Conservation (phyloP, 2,329 filamentous ascomycete species). For the Hypoxylon sp. region DNA sequence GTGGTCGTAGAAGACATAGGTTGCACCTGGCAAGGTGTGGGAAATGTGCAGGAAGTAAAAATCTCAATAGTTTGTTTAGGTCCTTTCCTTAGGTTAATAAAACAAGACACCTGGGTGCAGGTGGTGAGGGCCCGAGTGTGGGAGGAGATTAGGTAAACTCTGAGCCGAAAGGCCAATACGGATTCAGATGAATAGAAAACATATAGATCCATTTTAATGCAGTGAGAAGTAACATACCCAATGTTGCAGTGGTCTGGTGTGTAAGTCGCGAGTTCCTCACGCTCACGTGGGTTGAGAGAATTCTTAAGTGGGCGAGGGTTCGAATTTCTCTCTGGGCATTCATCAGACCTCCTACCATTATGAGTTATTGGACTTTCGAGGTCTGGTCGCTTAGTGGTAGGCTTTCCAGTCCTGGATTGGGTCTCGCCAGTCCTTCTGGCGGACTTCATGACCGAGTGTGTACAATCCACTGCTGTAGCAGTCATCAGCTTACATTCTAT, state of each 20-base stretch:
- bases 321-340: neutral
- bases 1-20: no score
- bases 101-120: no score
- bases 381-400: neutral
- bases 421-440: neutral
- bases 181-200: no score
- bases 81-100: no score
- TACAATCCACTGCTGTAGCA: no score
- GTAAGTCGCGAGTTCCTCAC: neutral
- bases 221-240: neutral
- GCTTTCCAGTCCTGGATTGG: neutral
- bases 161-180: neutral
- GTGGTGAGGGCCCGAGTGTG: neutral
- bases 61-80: no score
- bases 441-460: no score
- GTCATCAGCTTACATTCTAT: no score
- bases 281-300: neutral
- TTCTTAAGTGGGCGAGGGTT: constrained; percentile 2
- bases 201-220: neutral
- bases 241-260: constrained; percentile 16
- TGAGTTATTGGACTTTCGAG: neutral
- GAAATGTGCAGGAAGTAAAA: no score
- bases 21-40: no score
- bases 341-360: constrained; percentile 6
- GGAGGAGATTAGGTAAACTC: neutral